Base-by-base conservation (phyloP, 1,284 basidiomycete genomes). In the Rhodofomes roseus region DNA sequence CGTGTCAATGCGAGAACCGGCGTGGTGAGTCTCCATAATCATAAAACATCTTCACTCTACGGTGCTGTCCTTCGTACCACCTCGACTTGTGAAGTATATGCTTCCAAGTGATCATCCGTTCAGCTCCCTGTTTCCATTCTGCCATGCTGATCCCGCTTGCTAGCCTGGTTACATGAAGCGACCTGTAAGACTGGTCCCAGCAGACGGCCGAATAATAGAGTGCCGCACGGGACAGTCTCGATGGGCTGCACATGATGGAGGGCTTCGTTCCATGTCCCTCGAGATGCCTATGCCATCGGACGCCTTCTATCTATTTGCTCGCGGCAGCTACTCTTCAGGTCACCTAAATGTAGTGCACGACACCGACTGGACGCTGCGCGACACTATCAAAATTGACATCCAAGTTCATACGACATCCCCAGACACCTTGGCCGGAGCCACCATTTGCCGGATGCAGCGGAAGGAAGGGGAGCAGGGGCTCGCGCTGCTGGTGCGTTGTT, bases 281-380 rank as follows among this genome's bases (percentile, higher is more conserved):
- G 53, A 63, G 1, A 58, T 72, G 1, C 67, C 70, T 3, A 57
- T 69, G 4, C 61, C 63, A 25, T 54, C 70, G 11, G 64, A 71
- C 27, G 60, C 58, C 1, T 48, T 73, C 7, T 72, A 69, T 54
- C 53, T 73, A 22, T 68, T 71, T 52, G 62, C 68, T 4, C 60
- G 68, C 8, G 72, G 72, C 6, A 41, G 54, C 12, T 58, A 65
- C 16, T 56, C 67, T 5, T 54, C 48, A 0, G 73, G 73, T 11
- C 57, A 54, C 20, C 54, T 74, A 37, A 51, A 41, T 18, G 56
- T 69, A 18, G 55, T 58, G 0, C 59, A 67, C 3, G 65, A 65
- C 34, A 29, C 60, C 18, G 44, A 51, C 50, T 51, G 50, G 50
- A 51, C 50, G 1, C 50, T 31, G 6, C 29, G 29, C 20, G 29